Evolutionary conservation across 2,329 filamentous ascomycete genomes (phyloP), one percentile per base, ranked within the genome.

Genomic region (Westerdykella sp.): DNA sequence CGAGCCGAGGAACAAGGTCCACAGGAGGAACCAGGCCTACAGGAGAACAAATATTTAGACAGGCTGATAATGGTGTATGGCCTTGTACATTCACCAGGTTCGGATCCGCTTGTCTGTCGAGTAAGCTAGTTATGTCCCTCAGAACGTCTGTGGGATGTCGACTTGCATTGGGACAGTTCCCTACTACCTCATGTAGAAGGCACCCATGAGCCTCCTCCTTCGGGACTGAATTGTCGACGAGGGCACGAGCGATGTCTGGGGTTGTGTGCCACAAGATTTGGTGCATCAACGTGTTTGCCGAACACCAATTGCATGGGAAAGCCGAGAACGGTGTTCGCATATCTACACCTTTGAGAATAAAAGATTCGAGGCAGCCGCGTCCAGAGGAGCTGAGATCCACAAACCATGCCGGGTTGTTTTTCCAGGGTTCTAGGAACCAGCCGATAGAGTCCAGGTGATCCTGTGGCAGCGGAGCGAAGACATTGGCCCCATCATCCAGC

Each of bases 241-340:
- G 28, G 15, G 56, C 46, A 9, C 55, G 53, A 3, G 58, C 55
- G 14, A 56, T 23, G 12, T 31, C 41, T 7, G 60, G 58, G 6
- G 59, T 56, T 0, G 59, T 55, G 45, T 66, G 63, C 61, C 61
- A 66, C 6, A 66, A 40, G 0, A 54, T 41, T 36, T 66, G 63
- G 34, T 66, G 63, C 34, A 54, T 44, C 30, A 65, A 64, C 0
- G 54, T 61, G 3, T 50, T 42, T 16, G 50, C 45, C 2, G 46
- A 40, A 1, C 37, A 16, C 3, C 57, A 46, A 5, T 44, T 42
- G 35, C 63, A 66, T 16, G 56, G 50, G 28, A 51, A 56, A 6
- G 55, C 50, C 6, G 41, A 42, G 31, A 65, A 64, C 0, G 39
- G 23, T 0, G 45, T 41, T 11, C 55, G 47, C 1, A 63, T 43